These are phyloP conservation scores for Jamesozyma lodderae DNA, from an alignment of 805 yeast genomes.

Conservation along the genomic window DNA sequence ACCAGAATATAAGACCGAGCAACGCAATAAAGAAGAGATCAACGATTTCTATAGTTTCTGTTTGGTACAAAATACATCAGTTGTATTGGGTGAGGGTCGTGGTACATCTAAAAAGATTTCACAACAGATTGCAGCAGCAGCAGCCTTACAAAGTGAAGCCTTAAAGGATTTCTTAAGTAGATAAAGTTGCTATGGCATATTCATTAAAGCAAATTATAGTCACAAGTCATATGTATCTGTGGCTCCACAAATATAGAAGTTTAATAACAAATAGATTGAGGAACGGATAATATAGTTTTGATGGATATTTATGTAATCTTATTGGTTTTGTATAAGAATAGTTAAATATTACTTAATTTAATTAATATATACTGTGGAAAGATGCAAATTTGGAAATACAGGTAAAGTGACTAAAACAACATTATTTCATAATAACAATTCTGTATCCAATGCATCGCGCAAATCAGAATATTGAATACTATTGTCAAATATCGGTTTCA, in stretches of 20 bases:
- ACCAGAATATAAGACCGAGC: slow-evolving; percentile 10
- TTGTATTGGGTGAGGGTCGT: slow-evolving; percentile 9
- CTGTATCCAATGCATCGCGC: slow-evolving; percentile 26
- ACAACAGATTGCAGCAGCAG: slow-evolving; percentile 9
- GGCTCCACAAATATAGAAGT: not conserved
- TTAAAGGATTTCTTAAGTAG: slow-evolving; percentile 3
- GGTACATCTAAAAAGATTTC: slow-evolving; percentile 8
- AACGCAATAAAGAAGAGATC: not conserved
- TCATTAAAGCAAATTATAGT: too few relatives aligned
- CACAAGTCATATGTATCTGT: not conserved
- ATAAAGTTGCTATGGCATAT: too few relatives aligned
- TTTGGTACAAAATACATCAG: slow-evolving; percentile 4
- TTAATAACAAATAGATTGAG: not conserved
- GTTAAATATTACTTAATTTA: too few relatives aligned
- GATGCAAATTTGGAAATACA: too few relatives aligned
- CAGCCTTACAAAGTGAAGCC: slow-evolving; percentile 5
- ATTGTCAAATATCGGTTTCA: slow-evolving; percentile 14
- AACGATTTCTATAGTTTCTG: slow-evolving; percentile 6
- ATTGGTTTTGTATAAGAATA: too few relatives aligned
- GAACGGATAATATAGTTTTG: not conserved
- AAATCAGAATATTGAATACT: slow-evolving; percentile 20
- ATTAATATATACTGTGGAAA: too few relatives aligned
- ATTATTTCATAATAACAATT: slow-evolving; percentile 14
- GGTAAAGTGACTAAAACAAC: too few relatives aligned
- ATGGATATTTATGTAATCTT: not conserved